These are phyloP conservation scores for Piper betle DNA, from an alignment of 164 flowering plant species.

Conservation along the genomic window DNA sequence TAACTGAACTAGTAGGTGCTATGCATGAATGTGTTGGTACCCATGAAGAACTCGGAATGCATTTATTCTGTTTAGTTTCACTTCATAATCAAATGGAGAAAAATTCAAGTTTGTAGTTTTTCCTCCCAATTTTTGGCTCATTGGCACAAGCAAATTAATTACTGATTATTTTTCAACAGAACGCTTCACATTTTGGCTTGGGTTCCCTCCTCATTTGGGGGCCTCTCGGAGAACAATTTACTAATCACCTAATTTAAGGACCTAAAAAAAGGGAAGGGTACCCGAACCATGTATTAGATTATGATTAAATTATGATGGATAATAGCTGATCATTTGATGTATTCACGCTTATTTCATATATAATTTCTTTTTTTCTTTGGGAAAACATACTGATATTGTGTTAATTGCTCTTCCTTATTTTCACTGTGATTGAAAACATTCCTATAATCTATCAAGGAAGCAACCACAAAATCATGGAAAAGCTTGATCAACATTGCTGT, in stretches of 20 bases:
- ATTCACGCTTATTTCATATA: background rate
- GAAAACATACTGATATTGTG: background rate
- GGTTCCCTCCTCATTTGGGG: too few relatives aligned
- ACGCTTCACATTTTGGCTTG: too few relatives aligned
- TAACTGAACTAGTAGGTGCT: background rate
- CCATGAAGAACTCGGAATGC: too few relatives aligned
- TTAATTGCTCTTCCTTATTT: background rate
- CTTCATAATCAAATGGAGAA: too few relatives aligned
- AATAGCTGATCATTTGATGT: background rate
- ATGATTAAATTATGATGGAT: background rate
- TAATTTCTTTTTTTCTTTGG: background rate
- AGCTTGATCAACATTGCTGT: constrained; percentile 69
- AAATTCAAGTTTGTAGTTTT: too few relatives aligned
- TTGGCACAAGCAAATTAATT: too few relatives aligned
- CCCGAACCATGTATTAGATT: background rate
- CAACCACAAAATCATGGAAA: constrained; percentile 88
- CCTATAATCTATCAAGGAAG: constrained; percentile 35
- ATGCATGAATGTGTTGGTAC: background rate
- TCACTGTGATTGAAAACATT: background rate
- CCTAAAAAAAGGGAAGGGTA: background rate
- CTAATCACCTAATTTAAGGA: background rate
- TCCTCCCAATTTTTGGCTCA: too few relatives aligned
- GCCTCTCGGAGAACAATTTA: too few relatives aligned
- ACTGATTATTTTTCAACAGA: too few relatives aligned
- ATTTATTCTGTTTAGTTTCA: too few relatives aligned